Conservation (phyloP, 1,139 yeast species). For the Candida sp. region DNA sequence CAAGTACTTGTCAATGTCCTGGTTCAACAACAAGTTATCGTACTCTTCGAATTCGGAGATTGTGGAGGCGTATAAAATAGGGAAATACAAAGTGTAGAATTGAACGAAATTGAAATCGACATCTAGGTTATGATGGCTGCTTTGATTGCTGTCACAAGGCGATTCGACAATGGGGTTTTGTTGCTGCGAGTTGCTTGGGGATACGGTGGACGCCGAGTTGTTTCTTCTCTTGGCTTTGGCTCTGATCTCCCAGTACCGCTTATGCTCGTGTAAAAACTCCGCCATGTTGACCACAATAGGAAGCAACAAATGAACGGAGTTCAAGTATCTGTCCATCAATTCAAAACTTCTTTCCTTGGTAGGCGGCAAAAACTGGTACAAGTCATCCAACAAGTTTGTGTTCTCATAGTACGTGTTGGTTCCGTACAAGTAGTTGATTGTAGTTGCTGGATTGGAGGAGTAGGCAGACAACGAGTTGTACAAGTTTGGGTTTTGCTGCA, state of each 20-base stretch:
- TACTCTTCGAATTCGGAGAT: slow-evolving; percentile 61
- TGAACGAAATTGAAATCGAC: slow-evolving; percentile 41
- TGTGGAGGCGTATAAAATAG: slow-evolving; percentile 56
- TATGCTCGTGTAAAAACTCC: slow-evolving; percentile 51
- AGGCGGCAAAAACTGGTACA: slow-evolving; percentile 36
- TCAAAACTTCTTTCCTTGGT: slow-evolving; percentile 53
- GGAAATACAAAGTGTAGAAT: slow-evolving; percentile 52
- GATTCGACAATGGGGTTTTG: slow-evolving; percentile 2
- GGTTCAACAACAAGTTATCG: slow-evolving; percentile 48
- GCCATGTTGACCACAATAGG: slow-evolving; percentile 51
- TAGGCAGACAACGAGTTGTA: slow-evolving; percentile 30
- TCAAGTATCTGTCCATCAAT: slow-evolving; percentile 49
- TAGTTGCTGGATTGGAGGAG: slow-evolving; percentile 43
- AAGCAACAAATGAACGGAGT: slow-evolving; percentile 56
- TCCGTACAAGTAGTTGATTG: slow-evolving; percentile 46
- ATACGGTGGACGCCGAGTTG: not conserved
- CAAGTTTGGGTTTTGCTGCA: slow-evolving; percentile 24
- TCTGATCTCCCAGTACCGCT: slow-evolving; percentile 49
- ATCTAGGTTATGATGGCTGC: slow-evolving; percentile 2
- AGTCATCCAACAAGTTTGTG: slow-evolving; percentile 38
- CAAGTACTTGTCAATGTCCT: slow-evolving; percentile 52
- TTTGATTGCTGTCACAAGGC: not conserved
- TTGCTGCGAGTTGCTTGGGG: not conserved
- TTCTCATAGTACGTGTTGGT: slow-evolving; percentile 47
- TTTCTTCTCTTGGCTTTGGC: slow-evolving; percentile 17